Base-by-base conservation (phyloP, 2,329 filamentous ascomycete genomes). In the Tolypocladium paradoxum region DNA sequence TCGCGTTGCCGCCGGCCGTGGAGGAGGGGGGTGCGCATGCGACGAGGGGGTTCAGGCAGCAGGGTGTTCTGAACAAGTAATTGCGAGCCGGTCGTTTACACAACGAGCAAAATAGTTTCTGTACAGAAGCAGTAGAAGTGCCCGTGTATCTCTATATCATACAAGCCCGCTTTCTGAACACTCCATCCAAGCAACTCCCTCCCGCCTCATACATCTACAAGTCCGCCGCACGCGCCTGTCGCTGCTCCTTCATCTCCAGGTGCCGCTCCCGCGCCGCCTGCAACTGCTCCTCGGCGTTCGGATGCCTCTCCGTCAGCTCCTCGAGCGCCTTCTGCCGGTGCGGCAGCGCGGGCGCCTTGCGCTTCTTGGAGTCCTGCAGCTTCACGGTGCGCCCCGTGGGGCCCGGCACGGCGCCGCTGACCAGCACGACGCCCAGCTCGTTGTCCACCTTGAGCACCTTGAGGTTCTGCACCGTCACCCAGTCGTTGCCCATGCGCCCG, bases 361-460 rank as follows among this genome's bases (percentile, higher is more conserved):
- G 93, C 79, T 95, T 95, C 68, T 93, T 81, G 16, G 93, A 88
- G 70, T 99, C 93, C 67, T 95, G 87, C 53, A 99, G 76, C 72
- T 85, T 84, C 56, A 99, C 87, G 54, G 91, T 73, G 59, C 87
- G 84, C 56, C 90, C 87, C 73, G 95, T 95, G 54, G 92, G 92
- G 0, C 93, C 93, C 35, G 87, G 87, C 43, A 99, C 85, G 58
- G 84, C 81, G 33, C 92, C 93, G 71, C 87, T 89, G 58, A 99
- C 84, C 51, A 96, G 82, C 54, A 99, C 83, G 62, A 96, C 82
- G 22, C 93, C 93, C 64, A 91, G 85, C 68, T 88, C 85, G 62
- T 84, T 80, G 72, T 97, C 90, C 35, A 96, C 85, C 76, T 90
- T 85, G 68, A 99, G 73, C 51, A 99, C 84, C 72, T 86, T 88